phyloP scores from a whole-genome alignment of 2,329 filamentous ascomycete species.

The Aschersonia sp. region DNA sequence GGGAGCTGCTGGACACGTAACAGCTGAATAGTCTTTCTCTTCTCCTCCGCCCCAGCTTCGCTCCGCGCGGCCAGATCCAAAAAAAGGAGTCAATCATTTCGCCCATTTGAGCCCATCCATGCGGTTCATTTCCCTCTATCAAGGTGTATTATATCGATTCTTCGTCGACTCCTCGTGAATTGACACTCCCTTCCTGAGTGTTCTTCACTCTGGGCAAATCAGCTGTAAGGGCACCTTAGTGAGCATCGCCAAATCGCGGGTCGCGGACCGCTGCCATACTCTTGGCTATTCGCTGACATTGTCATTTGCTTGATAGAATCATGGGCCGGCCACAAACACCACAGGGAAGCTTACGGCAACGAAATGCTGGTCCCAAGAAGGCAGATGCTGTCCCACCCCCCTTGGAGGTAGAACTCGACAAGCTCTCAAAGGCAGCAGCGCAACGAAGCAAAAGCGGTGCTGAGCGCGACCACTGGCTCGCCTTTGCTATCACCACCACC shows the following conservation, averaged over 20 bases:
- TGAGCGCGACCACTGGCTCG: constrained; percentile 79
- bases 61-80: background rate
- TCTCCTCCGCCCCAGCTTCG: background rate
- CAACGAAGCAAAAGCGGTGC: constrained; percentile 24
- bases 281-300: background rate
- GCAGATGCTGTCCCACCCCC: constrained; percentile 21
- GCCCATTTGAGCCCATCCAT: no score
- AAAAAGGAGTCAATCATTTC: background rate
- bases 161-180: no score
- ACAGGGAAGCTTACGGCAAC: constrained; percentile 45
- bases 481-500: constrained; percentile 60
- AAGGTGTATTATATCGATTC: no score
- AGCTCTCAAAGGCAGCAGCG: constrained; percentile 25
- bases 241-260: no score
- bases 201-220: no score
- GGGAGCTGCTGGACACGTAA: background rate
- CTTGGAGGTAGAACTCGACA: constrained; percentile 35
- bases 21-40: background rate
- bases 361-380: constrained; percentile 39
- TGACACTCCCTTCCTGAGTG: no score
- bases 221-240: no score
- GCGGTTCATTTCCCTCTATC: no score
- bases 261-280: no score
- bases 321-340: constrained; percentile 36
- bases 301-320: constrained; percentile 10